phyloP scores from a whole-genome alignment of 2,329 filamentous ascomycete species.

The Nigrospora osmanthi region DNA sequence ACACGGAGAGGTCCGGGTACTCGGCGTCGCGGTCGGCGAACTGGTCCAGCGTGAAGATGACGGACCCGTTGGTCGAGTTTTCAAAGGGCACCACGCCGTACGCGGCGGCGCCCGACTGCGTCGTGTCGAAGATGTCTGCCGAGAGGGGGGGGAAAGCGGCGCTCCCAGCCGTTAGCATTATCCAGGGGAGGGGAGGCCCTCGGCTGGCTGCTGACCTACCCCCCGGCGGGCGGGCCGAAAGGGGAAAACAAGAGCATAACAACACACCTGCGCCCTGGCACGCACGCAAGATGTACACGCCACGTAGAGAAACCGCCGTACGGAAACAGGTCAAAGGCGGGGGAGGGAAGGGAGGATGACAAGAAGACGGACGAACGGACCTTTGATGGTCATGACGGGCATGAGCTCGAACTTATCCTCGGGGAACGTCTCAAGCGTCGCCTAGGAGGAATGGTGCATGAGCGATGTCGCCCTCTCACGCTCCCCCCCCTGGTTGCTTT shows the following conservation, averaged over 20 bases:
- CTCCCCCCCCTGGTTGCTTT: too few relatives aligned
- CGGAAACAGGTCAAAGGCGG: neutral
- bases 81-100: conserved; percentile 90
- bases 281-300: neutral
- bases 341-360: too few relatives aligned
- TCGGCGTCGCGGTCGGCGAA: conserved; percentile 64
- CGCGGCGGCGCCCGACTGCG: conserved; percentile 56
- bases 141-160: neutral
- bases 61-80: conserved; percentile 90
- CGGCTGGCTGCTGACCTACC: neutral
- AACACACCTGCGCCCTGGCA: too few relatives aligned
- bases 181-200: too few relatives aligned
- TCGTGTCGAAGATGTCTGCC: conserved; percentile 69
- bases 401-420: conserved; percentile 37
- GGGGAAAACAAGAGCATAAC: neutral
- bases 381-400: conserved; percentile 44
- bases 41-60: conserved; percentile 83
- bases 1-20: conserved; percentile 66
- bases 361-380: conserved; percentile 11
- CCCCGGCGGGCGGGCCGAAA: neutral
- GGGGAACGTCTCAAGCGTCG: conserved; percentile 38
- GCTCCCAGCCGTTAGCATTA: neutral
- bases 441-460: conserved; percentile 21
- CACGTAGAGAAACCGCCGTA: neutral
- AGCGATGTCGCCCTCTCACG: too few relatives aligned